Evolutionary conservation across 1,284 basidiomycete species (phyloP).

Genomic region (Cerioporus squamosus): DNA sequence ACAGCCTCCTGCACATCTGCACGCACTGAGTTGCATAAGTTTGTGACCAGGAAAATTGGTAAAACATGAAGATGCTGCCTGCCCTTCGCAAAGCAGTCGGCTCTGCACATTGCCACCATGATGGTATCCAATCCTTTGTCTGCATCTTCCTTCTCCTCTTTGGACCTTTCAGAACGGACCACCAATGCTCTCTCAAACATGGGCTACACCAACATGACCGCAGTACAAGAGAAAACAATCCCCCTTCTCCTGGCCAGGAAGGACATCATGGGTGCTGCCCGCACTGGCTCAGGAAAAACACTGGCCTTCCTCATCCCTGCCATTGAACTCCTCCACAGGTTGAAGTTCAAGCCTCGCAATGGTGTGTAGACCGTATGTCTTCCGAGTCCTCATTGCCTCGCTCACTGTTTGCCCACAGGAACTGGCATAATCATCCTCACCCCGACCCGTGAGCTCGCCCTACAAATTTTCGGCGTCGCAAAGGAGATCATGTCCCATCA

Average conservation of each 20-base stretch:
- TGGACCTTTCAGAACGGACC: conserved; percentile 79
- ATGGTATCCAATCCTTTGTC: conserved; percentile 72
- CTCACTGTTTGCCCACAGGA: conserved; percentile 48
- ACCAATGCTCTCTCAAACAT: conserved; percentile 79
- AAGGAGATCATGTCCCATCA: conserved; percentile 96
- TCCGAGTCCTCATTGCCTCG: background rate
- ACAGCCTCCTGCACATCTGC: too few relatives aligned
- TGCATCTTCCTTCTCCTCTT: conserved; percentile 49
- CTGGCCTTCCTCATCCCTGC: conserved; percentile 96
- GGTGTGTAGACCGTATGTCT: conserved; percentile 55
- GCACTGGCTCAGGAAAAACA: conserved; percentile 98
- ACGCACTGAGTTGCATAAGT: too few relatives aligned
- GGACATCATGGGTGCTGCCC: conserved; percentile 97
- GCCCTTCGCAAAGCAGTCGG: too few relatives aligned
- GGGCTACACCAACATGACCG: conserved; percentile 95
- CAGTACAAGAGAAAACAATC: conserved; percentile 93
- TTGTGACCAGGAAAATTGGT: too few relatives aligned
- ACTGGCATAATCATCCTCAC: conserved; percentile 97
- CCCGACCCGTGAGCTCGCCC: conserved; percentile 93
- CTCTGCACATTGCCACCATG: conserved; percentile 36
- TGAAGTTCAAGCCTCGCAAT: conserved; percentile 98
- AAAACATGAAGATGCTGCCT: too few relatives aligned
- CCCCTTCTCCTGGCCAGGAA: conserved; percentile 93
- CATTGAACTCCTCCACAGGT: conserved; percentile 87
- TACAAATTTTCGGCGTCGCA: conserved; percentile 98